Percentiles rank a stretch among this genome's conserved stretches.
These are phyloP conservation scores for Corchorus olitorius DNA, from an alignment of 345 rosid genomes.

Conservation along the genomic window DNA sequence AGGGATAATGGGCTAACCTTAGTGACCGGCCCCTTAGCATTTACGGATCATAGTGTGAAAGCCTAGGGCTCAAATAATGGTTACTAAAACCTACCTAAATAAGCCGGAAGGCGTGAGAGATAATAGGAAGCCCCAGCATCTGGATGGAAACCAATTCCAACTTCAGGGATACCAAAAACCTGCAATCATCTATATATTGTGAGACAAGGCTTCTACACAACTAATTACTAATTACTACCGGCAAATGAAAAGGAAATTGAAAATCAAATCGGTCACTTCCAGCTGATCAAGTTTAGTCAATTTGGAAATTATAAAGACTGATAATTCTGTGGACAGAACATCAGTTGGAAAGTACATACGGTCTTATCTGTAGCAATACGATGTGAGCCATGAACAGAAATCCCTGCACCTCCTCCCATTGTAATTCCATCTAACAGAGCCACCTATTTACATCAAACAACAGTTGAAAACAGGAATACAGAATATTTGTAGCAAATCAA, in stretches of 20 bases:
- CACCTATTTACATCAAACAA: conserved; percentile 10
- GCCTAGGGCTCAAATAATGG: too few relatives aligned
- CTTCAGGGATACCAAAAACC: conserved; percentile 29
- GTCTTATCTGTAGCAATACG: conserved; percentile 29
- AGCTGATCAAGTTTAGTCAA: too few relatives aligned
- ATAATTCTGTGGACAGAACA: too few relatives aligned
- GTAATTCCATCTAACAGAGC: conserved; percentile 31
- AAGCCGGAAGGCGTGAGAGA: conserved; percentile 30
- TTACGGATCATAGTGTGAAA: too few relatives aligned
- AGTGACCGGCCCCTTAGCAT: too few relatives aligned
- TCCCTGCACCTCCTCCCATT: conserved; percentile 33
- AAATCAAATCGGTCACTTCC: too few relatives aligned
- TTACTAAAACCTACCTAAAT: conserved; percentile 23
- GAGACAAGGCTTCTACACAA: neutral
- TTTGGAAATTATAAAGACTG: too few relatives aligned
- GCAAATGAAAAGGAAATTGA: neutral
- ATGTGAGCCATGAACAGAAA: conserved; percentile 29
- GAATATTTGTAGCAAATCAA: neutral
- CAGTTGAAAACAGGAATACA: neutral
- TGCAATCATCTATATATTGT: neutral
- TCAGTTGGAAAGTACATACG: conserved; percentile 12
- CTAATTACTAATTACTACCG: too few relatives aligned
- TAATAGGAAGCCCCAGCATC: conserved; percentile 32
- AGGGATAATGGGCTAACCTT: too few relatives aligned
- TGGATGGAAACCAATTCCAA: conserved; percentile 30